Evolutionary conservation across 768 basidiomycete species (phyloP).

Genomic region (Pisolithus albus): DNA sequence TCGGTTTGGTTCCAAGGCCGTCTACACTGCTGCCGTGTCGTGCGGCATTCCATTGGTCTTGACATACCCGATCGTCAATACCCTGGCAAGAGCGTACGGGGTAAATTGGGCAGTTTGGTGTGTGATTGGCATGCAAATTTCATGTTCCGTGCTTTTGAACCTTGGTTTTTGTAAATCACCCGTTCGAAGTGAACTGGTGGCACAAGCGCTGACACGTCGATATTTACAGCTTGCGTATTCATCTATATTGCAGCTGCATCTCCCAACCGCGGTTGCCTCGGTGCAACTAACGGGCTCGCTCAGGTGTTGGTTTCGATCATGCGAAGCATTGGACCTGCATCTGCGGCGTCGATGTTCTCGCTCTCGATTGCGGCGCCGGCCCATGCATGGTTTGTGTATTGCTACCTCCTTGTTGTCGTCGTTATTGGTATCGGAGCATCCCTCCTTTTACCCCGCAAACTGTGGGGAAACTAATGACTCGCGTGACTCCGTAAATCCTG

Average conservation of each 20-base stretch:
- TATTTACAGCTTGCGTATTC: constrained; percentile 52
- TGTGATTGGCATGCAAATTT: constrained; percentile 43
- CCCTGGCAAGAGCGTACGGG: constrained; percentile 45
- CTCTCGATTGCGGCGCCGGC: constrained; percentile 31
- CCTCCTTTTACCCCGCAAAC: constrained; percentile 20
- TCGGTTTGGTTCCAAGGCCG: constrained; percentile 54
- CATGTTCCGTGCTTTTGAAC: constrained; percentile 40
- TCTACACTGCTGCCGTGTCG: constrained; percentile 48
- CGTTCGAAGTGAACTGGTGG: background rate
- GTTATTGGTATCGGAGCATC: constrained; percentile 12
- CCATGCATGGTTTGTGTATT: constrained; percentile 24
- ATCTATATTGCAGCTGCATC: constrained; percentile 63
- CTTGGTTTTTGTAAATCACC: constrained; percentile 48
- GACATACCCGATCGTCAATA: constrained; percentile 55
- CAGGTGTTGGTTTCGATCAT: constrained; percentile 25
- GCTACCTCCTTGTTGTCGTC: constrained; percentile 16
- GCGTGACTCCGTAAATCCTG: background rate
- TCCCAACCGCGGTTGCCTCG: constrained; percentile 61
- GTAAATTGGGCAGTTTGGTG: constrained; percentile 42
- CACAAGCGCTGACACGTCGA: background rate
- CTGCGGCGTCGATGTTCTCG: constrained; percentile 31
- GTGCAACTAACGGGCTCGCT: constrained; percentile 54
- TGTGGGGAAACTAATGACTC: constrained; percentile 11
- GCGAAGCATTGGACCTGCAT: constrained; percentile 29
- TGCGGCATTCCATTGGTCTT: constrained; percentile 48